Percentiles rank a stretch among this genome's conserved stretches.
Evolutionary conservation across 805 yeast genomes (phyloP).

Genomic region (Teunomyces gatunensis): DNA sequence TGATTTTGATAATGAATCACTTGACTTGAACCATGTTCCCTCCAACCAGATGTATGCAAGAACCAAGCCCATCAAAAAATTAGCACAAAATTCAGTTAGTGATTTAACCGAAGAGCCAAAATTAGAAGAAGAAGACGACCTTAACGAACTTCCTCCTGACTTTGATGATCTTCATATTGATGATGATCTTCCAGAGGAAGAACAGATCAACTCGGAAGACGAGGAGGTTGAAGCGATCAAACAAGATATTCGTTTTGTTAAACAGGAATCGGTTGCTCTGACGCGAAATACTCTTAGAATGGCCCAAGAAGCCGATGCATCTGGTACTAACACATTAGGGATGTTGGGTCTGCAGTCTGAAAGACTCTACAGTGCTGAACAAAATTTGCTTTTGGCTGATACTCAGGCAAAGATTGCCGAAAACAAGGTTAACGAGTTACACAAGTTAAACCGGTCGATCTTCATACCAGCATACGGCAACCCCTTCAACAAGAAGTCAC

Average conservation of each 20-base stretch:
- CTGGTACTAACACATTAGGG: conserved; percentile 71
- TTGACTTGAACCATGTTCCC: conserved; percentile 40
- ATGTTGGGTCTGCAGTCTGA: conserved; percentile 94
- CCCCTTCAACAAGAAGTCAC: conserved; percentile 82
- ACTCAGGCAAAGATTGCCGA: conserved; percentile 82
- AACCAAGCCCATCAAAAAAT: conserved; percentile 15
- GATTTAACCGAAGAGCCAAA: neutral
- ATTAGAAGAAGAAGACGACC: conserved; percentile 28
- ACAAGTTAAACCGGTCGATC: conserved; percentile 74
- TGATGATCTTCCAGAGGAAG: conserved; percentile 33
- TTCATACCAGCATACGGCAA: conserved; percentile 76
- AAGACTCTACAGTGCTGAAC: conserved; percentile 75
- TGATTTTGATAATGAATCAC: conserved; percentile 29
- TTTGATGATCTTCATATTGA: conserved; percentile 41
- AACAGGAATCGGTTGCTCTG: conserved; percentile 81
- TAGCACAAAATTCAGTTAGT: conserved; percentile 17
- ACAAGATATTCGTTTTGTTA: conserved; percentile 76
- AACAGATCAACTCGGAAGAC: conserved; percentile 59
- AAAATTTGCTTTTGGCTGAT: conserved; percentile 69
- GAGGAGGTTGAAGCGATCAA: conserved; percentile 87
- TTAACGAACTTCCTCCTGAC: conserved; percentile 31
- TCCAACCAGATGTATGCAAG: conserved; percentile 23
- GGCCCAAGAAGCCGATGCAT: conserved; percentile 49
- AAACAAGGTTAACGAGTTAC: conserved; percentile 75
- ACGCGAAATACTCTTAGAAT: conserved; percentile 74